Evolutionary conservation across 192 early-diverging fungal genomes (phyloP).

Genomic region (Dimargaris cristalligena): DNA sequence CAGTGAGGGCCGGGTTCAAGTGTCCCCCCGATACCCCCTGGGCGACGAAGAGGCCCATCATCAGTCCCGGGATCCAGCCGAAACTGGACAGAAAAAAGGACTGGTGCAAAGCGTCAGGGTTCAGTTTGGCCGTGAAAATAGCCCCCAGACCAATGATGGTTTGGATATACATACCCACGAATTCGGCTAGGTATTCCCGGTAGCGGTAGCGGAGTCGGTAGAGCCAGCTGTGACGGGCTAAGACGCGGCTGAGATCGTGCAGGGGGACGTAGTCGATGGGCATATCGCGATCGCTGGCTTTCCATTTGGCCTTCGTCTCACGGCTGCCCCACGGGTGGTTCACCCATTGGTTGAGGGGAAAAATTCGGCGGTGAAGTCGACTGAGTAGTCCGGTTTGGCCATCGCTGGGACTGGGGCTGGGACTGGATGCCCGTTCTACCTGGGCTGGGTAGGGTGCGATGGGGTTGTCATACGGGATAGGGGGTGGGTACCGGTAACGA

Average conservation of each 20-base stretch:
- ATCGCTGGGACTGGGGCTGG: too few relatives aligned
- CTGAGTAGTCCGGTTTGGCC: too few relatives aligned
- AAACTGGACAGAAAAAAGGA: conserved; percentile 35
- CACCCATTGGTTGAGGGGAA: too few relatives aligned
- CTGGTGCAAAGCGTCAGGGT: conserved; percentile 21
- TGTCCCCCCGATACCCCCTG: conserved; percentile 55
- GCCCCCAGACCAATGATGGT: conserved; percentile 44
- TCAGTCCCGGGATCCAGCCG: conserved; percentile 42
- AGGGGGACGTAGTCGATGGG: too few relatives aligned
- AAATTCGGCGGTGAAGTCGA: too few relatives aligned
- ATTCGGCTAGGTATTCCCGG: conserved; percentile 54
- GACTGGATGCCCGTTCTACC: too few relatives aligned
- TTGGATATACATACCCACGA: conserved; percentile 50
- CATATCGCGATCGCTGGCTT: not conserved
- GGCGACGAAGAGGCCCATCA: conserved; percentile 39
- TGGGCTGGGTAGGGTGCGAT: too few relatives aligned
- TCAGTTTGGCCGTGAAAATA: conserved; percentile 27
- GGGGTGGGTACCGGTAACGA: too few relatives aligned
- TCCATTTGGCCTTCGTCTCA: not conserved
- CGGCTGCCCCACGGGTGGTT: not conserved
- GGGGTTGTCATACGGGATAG: too few relatives aligned
- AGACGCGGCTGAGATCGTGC: not conserved
- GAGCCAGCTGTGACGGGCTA: not conserved
- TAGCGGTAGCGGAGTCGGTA: conserved; percentile 3
- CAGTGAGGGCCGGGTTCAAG: conserved; percentile 60